A percentile compares a stretch with the other conserved stretches of the same genome.
Conservation (phyloP, 345 rosid genomes). For the Murraya koenigii region DNA sequence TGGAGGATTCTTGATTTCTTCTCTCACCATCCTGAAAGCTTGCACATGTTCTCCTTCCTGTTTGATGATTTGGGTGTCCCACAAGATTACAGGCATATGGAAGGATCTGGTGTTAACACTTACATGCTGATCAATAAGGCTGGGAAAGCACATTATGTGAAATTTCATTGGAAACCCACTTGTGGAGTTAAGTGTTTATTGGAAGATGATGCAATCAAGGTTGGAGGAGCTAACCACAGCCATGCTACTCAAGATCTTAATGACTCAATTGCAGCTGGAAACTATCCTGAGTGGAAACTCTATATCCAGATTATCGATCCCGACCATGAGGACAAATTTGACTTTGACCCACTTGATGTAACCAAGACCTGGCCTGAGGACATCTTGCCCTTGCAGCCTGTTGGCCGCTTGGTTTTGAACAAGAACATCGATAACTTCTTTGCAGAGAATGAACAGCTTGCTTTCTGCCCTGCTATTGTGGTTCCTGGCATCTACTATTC, state of each 20-base stretch:
- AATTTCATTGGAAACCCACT: conserved; percentile 97
- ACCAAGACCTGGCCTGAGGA: conserved; percentile 99
- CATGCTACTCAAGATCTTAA: conserved; percentile 95
- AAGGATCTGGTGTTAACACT: conserved; percentile 87
- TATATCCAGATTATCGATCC: conserved; percentile 86
- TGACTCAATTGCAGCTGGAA: conserved; percentile 90
- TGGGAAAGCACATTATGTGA: conserved; percentile 81
- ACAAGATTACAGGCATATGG: conserved; percentile 96
- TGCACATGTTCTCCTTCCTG: conserved; percentile 82
- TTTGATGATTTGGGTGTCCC: conserved; percentile 93
- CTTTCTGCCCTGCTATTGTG: conserved; percentile 86
- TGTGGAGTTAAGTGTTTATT: conserved; percentile 77
- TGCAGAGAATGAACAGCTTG: conserved; percentile 90
- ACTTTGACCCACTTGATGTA: conserved; percentile 95
- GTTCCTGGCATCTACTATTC: conserved; percentile 93
- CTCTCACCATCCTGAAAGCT: conserved; percentile 94
- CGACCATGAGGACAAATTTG: conserved; percentile 67
- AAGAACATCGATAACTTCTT: conserved; percentile 96
- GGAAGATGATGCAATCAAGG: conserved; percentile 86
- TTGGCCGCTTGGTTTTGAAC: conserved; percentile 95
- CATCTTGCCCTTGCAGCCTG: conserved; percentile 90
- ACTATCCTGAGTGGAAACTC: conserved; percentile 91
- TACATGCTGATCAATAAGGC: conserved; percentile 80
- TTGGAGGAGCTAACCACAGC: conserved; percentile 96
- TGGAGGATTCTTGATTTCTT: conserved; percentile 96